A percentile compares a stretch with the other conserved stretches of the same genome.
Conservation (phyloP, 164 flowering plant genomes). For the Malania oleifera region DNA sequence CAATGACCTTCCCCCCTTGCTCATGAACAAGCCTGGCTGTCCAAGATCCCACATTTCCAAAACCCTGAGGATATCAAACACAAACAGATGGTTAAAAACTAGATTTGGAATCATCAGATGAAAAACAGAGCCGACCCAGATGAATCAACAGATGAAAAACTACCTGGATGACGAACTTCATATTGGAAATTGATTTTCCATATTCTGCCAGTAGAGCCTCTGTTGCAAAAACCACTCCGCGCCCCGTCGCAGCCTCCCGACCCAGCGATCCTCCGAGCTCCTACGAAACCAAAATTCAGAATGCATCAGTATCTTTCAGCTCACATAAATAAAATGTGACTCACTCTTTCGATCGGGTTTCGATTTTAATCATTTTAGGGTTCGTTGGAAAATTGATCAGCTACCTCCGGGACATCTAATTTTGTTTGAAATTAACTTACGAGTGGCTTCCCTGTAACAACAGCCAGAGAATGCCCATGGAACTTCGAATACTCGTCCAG, state of each 20-base stretch:
- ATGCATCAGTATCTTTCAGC: too few species aligned
- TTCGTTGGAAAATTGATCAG: too few species aligned
- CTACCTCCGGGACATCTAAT: too few species aligned
- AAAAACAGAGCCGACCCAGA: too few species aligned
- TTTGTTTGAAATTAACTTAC: conserved; percentile 37
- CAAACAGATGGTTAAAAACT: too few species aligned
- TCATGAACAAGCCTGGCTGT: conserved; percentile 64
- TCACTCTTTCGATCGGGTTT: too few species aligned
- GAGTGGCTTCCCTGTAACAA: conserved; percentile 80
- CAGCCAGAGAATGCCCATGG: conserved; percentile 80
- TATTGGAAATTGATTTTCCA: conserved; percentile 51
- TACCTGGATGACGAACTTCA: conserved; percentile 47
- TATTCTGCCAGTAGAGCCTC: conserved; percentile 71
- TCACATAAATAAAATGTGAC: too few species aligned
- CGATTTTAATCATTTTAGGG: too few species aligned
- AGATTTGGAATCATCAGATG: too few species aligned
- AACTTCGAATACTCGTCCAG: conserved; percentile 83
- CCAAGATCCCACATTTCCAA: conserved; percentile 89
- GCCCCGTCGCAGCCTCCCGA: conserved; percentile 86
- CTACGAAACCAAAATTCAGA: too few species aligned
- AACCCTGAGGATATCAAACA: too few species aligned
- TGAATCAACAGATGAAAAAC: too few species aligned
- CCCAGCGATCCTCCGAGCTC: conserved; percentile 90
- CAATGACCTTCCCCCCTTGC: conserved; percentile 69
- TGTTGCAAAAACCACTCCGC: conserved; percentile 72